Evolutionary conservation across 2,329 filamentous ascomycete species (phyloP).

Genomic region (Magnaporthiopsis rhizophila): DNA sequence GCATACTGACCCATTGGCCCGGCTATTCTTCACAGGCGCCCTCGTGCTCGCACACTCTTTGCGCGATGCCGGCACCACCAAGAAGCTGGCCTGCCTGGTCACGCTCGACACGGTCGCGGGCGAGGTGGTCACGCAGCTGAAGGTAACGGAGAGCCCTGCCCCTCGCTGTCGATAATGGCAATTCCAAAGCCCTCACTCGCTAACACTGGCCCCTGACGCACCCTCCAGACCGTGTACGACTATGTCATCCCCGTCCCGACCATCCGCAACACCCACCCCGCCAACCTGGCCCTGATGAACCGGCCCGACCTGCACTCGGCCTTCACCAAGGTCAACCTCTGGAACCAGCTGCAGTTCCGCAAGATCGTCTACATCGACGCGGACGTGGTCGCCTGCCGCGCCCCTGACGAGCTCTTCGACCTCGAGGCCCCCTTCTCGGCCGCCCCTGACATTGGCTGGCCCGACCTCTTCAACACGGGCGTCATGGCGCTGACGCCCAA

Average conservation of each 20-base stretch:
- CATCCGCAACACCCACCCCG: conserved; percentile 67
- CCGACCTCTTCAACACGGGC: conserved; percentile 96
- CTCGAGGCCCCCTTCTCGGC: conserved; percentile 54
- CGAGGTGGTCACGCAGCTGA: conserved; percentile 70
- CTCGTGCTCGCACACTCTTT: conserved; percentile 91
- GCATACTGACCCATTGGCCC: conserved; percentile 4
- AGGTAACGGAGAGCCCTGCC: conserved; percentile 39
- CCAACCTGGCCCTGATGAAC: conserved; percentile 87
- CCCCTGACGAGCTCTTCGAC: conserved; percentile 87
- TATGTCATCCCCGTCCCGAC: conserved; percentile 77
- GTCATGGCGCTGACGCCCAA: conserved; percentile 87
- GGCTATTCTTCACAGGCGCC: conserved; percentile 52
- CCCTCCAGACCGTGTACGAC: conserved; percentile 67
- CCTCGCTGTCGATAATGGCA: neutral
- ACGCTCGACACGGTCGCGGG: conserved; percentile 71
- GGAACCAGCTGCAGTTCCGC: conserved; percentile 82
- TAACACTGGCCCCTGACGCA: neutral
- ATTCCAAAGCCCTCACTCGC: neutral
- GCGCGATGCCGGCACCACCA: conserved; percentile 78
- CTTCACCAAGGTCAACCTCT: conserved; percentile 94
- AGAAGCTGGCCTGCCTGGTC: conserved; percentile 78
- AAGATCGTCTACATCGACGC: conserved; percentile 94
- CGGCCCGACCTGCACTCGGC: conserved; percentile 82
- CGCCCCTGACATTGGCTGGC: conserved; percentile 94
- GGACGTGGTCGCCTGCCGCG: conserved; percentile 83